Evolutionary conservation across 1,284 basidiomycete species (phyloP), one percentile per base, ranked within the genome.

Genomic region (Hortiboletus rubellus): DNA sequence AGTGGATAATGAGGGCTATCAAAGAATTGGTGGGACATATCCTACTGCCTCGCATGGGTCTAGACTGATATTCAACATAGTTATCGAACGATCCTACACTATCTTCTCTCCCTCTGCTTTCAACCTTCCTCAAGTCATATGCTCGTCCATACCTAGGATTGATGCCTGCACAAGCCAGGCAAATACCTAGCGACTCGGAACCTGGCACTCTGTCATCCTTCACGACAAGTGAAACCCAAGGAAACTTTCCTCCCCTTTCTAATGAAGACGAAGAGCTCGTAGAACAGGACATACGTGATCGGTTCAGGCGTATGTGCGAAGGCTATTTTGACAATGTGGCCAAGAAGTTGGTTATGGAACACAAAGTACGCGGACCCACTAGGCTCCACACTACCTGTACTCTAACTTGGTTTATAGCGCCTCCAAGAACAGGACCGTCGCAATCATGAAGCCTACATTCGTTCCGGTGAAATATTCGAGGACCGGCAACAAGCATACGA

Each of bases 361-460:
- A 98, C 68, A 88, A 91, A 66, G 94, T 96, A 64, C 64, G 82
- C 74, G 8, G 38, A 56, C 37, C 8, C 54, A 42, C 37, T n/a
- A 14, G 33, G 33, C 14, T 47, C 27, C 36, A 33, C 9, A 7
- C 22, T 4, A 30, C 17, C 24, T 37, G 18, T 46, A 34, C 41
- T 48, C 17, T 10, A 57, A 55, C 37, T 40, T 15, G 45, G 30
- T 14, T 34, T 56, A 36, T 68, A 98, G 92, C 87, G 91, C 58
- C 79, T 99, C 43, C 93, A 98, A 84, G 94, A 98, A 61, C 95
- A 98, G 75, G 97, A 99, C 71, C 87, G 89, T 63, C 84, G 90
- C 50, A 99, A 99, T 65, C 96, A 98, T 68, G 96, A 99, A 77
- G 97, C 96, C 56, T 99, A 99, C 72, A 98, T 99, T 67, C 91